Conservation (phyloP, 768 basidiomycete genomes). For the Tricholoma flavovirens region DNA sequence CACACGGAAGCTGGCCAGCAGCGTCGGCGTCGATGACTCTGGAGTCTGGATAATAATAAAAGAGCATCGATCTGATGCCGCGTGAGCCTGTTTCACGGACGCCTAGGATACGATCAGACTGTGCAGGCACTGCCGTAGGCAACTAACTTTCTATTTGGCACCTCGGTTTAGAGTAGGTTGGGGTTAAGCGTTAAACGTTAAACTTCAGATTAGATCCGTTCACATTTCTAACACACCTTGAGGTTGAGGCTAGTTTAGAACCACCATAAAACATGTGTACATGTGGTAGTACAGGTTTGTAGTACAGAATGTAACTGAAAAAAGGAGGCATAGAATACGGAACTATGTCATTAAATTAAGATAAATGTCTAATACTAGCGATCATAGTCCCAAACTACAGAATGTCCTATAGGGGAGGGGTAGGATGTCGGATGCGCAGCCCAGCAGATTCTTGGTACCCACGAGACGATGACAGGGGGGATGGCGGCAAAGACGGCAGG, state of each 20-base stretch:
- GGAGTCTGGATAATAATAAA: no score
- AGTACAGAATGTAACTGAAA: not conserved
- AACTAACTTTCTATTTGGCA: no score
- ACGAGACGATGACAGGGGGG: not conserved
- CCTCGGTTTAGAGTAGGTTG: no score
- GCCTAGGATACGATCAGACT: not conserved
- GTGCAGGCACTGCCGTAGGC: no score
- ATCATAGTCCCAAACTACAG: not conserved
- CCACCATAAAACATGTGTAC: no score
- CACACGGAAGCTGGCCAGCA: slow-evolving; percentile 12
- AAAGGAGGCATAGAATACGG: no score
- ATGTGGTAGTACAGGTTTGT: not conserved
- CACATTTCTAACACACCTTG: no score
- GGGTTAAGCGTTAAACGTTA: no score
- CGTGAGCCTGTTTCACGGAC: not conserved
- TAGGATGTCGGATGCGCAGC: not conserved
- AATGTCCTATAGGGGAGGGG: not conserved
- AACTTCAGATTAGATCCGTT: no score
- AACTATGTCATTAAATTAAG: not conserved
- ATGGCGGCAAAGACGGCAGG: not conserved
- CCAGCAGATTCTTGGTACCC: not conserved
- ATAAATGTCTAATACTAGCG: not conserved
- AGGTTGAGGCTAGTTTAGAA: no score
- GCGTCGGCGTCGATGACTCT: no score
- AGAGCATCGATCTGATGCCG: no score